phyloP scores from a whole-genome alignment of 2,329 filamentous ascomycete genomes.

The Macrophomina tecta region DNA sequence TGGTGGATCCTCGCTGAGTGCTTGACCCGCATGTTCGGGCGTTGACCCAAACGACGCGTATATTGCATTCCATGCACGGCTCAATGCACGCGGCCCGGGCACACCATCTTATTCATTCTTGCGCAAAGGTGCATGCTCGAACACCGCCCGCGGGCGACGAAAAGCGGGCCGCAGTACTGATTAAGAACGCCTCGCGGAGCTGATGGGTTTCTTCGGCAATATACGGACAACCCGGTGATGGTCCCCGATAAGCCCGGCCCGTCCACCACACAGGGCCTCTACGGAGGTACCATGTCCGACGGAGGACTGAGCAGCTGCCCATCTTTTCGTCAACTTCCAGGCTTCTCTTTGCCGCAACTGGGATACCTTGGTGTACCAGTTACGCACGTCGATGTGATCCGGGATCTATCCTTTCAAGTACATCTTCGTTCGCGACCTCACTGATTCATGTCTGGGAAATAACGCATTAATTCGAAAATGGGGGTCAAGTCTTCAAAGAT shows the following conservation, averaged over 20 bases:
- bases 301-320: neutral
- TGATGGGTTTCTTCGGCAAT: constrained; percentile 7
- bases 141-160: neutral
- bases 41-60: neutral
- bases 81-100: neutral
- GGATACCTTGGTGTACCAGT: neutral
- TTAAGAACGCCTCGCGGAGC: neutral
- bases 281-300: constrained; percentile 13
- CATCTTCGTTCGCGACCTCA: neutral
- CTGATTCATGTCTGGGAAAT: neutral
- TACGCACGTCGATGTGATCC: neutral
- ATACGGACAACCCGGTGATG: constrained; percentile 11
- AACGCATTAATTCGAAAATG: constrained; percentile 6
- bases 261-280: neutral
- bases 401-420: neutral
- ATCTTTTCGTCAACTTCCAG: neutral
- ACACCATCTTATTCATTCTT: neutral
- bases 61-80: neutral
- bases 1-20: neutral
- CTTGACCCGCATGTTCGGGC: neutral
- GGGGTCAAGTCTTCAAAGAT: constrained; percentile 23
- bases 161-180: neutral
- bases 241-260: constrained; percentile 3
- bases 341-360: neutral
- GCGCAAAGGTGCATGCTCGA: neutral